Base-by-base conservation (phyloP, 1,284 basidiomycete species). In the Pseudozyma thailandica region DNA sequence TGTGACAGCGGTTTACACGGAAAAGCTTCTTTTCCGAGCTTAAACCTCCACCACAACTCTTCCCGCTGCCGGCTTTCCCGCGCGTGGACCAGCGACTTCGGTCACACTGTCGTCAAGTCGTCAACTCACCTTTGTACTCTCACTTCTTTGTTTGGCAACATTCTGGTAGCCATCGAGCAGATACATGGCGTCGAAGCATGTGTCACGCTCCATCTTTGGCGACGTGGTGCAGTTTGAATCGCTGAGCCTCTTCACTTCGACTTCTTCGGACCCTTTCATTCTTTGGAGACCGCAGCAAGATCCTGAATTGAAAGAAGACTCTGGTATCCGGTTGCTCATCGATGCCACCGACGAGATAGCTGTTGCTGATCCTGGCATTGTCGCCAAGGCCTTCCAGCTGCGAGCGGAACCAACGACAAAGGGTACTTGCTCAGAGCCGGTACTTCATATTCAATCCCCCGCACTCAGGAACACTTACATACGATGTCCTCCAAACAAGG, bases 391-490 rank as follows among this genome's bases (percentile, higher is more conserved):
- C 9, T 70, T 64, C 37, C 8, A 30, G n/a, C 27, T 60, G 42
- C 39, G 56, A 6, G 8, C 25, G 4, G 52, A 70, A 12, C 23
- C 39, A 23, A 15, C 33, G 6, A 5, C 18, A 1, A 38, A 20
- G 18, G 66, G 66, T 2, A 21, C 74, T 55, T 84, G 62, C 80
- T 89, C n/a, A 78, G 86, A 78, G 75, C 88, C 87, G 0, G 91
- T 92, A 0, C 85, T 93, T n/a, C 92, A 93, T 73, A 87, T 93
- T 42, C 92, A 93, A 77, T 91, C 90, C 3, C 91, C 91, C 8
- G 88, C 88, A 1, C 80, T 91, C 28, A 85, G 84, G 30, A 87
- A 85, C 30, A 91, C 91, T 0, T 93, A 86, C 77, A 88, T 93
- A 49, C 88, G 88, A 23, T 80, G 91, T 87, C 63, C 48, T 7